Evolutionary conservation across 1,284 basidiomycete genomes (phyloP), one percentile per base, ranked within the genome.

Genomic region (Sphagnurus paluster): DNA sequence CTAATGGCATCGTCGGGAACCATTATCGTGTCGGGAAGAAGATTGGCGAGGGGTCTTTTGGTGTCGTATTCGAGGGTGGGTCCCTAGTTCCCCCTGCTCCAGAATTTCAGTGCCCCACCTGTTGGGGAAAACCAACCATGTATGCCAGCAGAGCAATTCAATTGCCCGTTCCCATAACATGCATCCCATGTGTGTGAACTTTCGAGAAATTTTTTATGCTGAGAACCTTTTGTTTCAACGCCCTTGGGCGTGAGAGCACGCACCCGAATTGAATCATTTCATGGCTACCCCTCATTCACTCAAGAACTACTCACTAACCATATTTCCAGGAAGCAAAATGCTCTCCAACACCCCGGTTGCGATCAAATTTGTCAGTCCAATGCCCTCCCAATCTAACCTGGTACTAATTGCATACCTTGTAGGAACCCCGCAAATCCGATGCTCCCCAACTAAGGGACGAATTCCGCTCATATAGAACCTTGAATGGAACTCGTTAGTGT

Each of bases 391-490:
- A 48, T 40, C 50, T 57, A 50, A 42, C 52, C 39, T 8, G 25
- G 46, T 52, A 17, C 37, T 39, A 20, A 40, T 44, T 52, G 36
- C 55, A 36, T 48, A n/a, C 21, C 46, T 48, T 29, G 28, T 63
- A 96, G 94, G 94, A 99, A 81, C 96, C 96, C 36, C 84, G 96
- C 60, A 99, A 98, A 76, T 94, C 93, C 45, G 96, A 99, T 67
- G 96, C 96, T 20, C 96, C 96, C 14, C 96, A 99, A 71, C 76
- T 99, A 44, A 79, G 97, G 55, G 97, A 99, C 68, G 96, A 99
- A 69, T 99, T 95, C 72, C 80, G 96, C 50, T 95, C 93, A 33
- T 99, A 99, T 75, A 88, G 95, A 71, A 98, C 95, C 49, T 74
- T 99, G 58, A 88, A 87, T 54, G 93, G 94, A 57, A 94, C 91